Percentiles rank a stretch among this genome's conserved stretches.
Conservation (phyloP, 257 asterid genomes). For the Capsicum baccatum region DNA sequence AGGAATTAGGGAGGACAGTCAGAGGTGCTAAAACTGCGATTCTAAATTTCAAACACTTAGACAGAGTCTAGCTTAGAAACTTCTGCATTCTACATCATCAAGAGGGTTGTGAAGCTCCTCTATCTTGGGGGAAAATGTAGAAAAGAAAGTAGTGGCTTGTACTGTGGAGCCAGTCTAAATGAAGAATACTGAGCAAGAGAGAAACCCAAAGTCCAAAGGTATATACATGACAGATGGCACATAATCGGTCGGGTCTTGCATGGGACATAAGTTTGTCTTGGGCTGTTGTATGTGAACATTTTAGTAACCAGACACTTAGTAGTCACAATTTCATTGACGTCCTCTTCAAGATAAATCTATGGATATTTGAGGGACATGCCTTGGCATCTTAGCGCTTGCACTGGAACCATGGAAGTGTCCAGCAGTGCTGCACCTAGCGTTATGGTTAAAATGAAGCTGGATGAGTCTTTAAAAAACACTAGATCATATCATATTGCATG, state of each 20-base stretch:
- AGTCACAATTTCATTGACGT: conserved; percentile 5
- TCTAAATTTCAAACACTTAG: background rate
- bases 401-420: background rate
- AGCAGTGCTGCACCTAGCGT: conserved; percentile 12
- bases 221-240: conserved; percentile 13
- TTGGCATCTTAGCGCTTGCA: conserved; percentile 15
- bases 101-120: background rate
- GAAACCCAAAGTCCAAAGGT: conserved; percentile 1
- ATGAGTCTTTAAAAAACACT: conserved; percentile 11
- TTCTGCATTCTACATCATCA: background rate
- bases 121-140: background rate
- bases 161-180: no score
- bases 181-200: no score
- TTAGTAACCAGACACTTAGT: background rate
- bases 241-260: background rate
- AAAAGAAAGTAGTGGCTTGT: background rate
- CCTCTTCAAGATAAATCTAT: background rate
- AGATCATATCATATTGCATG: conserved; percentile 11
- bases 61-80: background rate
- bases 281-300: conserved; percentile 13
- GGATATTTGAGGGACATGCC: conserved; percentile 6
- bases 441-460: background rate
- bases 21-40: background rate
- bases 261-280: conserved; percentile 15
- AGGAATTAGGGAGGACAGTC: background rate